Percentiles rank a stretch among this genome's conserved stretches.
These are phyloP conservation scores for Linnemannia schmuckeri DNA, from an alignment of 192 early-diverging fungal species.

Conservation along the genomic window DNA sequence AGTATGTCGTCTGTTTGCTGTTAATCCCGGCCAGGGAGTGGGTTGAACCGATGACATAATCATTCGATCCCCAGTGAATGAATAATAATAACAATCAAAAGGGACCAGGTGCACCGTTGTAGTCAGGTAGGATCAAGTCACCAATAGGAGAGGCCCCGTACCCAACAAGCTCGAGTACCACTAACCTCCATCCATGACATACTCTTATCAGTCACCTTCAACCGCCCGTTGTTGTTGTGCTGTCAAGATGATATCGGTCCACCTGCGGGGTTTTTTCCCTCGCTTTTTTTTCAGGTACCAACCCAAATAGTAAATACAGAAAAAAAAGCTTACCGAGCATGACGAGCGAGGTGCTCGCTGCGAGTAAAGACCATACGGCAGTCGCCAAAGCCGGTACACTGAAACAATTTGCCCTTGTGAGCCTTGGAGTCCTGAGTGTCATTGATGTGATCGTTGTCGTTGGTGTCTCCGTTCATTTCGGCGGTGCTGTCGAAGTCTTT, in stretches of 20 bases:
- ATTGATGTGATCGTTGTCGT: slow-evolving; percentile 10
- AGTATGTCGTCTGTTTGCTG: not conserved
- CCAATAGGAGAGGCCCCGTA: not conserved
- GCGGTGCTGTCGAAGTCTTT: slow-evolving; percentile 4
- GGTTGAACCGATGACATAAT: not conserved
- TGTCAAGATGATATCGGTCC: not conserved
- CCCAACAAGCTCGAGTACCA: not conserved
- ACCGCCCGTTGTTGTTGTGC: not conserved
- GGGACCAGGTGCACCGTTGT: not conserved
- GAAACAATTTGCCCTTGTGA: slow-evolving; percentile 60
- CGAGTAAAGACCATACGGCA: slow-evolving; percentile 70
- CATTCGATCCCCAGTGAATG: not conserved
- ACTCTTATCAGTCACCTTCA: not conserved
- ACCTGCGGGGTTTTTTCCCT: not conserved
- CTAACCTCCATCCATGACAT: not conserved
- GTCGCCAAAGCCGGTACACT: slow-evolving; percentile 67
- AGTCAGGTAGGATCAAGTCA: not conserved
- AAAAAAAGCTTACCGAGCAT: slow-evolving; percentile 55
- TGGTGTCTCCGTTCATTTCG: slow-evolving; percentile 4
- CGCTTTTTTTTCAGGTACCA: not conserved
- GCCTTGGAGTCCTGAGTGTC: slow-evolving; percentile 24
- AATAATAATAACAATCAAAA: not conserved
- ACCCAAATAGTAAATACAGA: not conserved
- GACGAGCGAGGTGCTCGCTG: slow-evolving; percentile 67
- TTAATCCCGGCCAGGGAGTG: not conserved